phyloP scores from a whole-genome alignment of 352 stramenopile species.

The Globisporangium orthogonon region DNA sequence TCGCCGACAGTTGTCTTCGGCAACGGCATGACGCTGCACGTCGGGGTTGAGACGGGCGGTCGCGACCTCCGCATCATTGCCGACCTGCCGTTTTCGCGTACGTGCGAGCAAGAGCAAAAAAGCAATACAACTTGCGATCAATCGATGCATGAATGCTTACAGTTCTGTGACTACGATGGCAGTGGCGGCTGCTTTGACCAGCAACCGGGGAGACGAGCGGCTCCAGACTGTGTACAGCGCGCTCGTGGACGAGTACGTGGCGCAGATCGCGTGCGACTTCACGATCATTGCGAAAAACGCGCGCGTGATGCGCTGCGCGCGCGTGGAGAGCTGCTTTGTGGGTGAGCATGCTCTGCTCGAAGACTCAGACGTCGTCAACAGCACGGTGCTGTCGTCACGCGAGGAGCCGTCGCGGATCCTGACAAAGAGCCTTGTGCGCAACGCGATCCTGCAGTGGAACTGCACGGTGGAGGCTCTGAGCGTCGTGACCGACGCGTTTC shows the following conservation, averaged over 20 bases:
- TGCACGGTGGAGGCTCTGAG: conserved; percentile 56
- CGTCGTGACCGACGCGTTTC: conserved; percentile 56
- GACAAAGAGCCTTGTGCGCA: conserved; percentile 55
- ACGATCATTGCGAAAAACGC: conserved; percentile 46
- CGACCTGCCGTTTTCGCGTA: conserved; percentile 59
- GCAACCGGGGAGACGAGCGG: conserved; percentile 25
- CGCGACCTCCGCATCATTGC: conserved; percentile 63
- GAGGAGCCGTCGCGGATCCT: conserved; percentile 35
- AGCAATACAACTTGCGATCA: no score
- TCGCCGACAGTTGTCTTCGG: conserved; percentile 15
- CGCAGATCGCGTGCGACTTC: conserved; percentile 30
- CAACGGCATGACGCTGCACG: conserved; percentile 60
- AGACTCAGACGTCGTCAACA: conserved; percentile 48
- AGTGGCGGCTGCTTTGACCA: conserved; percentile 38
- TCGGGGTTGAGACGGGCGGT: conserved; percentile 80
- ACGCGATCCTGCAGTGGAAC: conserved; percentile 71
- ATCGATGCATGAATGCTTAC: not conserved
- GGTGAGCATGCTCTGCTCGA: conserved; percentile 47
- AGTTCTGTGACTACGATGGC: not conserved
- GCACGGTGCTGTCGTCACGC: conserved; percentile 60
- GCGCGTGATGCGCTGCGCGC: conserved; percentile 50
- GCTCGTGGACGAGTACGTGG: conserved; percentile 50
- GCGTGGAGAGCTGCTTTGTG: conserved; percentile 63
- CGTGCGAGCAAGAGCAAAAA: not conserved
- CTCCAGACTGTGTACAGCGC: conserved; percentile 41